A percentile compares a stretch with the other conserved stretches of the same genome.
phyloP scores from a whole-genome alignment of 495 filamentous ascomycete species.

The Talaromyces stipitatus region DNA sequence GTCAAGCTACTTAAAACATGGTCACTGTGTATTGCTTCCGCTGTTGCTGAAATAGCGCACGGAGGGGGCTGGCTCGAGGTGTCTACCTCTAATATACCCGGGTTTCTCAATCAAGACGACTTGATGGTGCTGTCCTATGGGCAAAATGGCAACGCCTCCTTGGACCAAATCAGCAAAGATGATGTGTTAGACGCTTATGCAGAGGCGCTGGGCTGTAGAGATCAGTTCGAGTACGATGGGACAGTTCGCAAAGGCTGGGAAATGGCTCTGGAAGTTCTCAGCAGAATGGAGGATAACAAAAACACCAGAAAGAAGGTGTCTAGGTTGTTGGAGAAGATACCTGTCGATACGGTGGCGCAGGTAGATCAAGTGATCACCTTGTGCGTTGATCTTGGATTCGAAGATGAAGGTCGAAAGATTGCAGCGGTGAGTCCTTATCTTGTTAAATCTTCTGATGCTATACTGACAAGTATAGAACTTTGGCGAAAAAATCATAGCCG shows the following conservation, averaged over 20 bases:
- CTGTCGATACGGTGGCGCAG: conserved; percentile 53
- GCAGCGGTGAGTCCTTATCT: conserved; percentile 61
- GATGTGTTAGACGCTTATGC: conserved; percentile 70
- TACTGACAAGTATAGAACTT: conserved; percentile 50
- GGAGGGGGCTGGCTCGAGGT: conserved; percentile 64
- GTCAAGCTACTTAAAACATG: conserved; percentile 65
- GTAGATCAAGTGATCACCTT: conserved; percentile 70
- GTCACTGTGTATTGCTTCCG: conserved; percentile 67
- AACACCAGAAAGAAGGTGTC: conserved; percentile 59
- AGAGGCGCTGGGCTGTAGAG: conserved; percentile 37
- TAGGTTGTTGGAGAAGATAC: conserved; percentile 54
- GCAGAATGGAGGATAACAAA: conserved; percentile 58
- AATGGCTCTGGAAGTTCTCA: conserved; percentile 67
- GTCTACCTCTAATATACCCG: conserved; percentile 19
- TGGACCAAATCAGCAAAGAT: conserved; percentile 45
- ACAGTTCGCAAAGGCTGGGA: conserved; percentile 70
- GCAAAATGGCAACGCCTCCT: conserved; percentile 17
- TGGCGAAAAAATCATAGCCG: conserved; percentile 59
- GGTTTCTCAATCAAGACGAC: conserved; percentile 48
- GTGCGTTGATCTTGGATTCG: conserved; percentile 62
- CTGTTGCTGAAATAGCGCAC: conserved; percentile 71
- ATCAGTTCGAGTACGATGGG: conserved; percentile 29
- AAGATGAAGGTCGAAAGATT: conserved; percentile 59
- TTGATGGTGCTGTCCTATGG: conserved; percentile 55
- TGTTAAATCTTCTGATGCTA: conserved; percentile 8